Evolutionary conservation across 2,329 filamentous ascomycete species (phyloP).

Genomic region (Didymella exigua): DNA sequence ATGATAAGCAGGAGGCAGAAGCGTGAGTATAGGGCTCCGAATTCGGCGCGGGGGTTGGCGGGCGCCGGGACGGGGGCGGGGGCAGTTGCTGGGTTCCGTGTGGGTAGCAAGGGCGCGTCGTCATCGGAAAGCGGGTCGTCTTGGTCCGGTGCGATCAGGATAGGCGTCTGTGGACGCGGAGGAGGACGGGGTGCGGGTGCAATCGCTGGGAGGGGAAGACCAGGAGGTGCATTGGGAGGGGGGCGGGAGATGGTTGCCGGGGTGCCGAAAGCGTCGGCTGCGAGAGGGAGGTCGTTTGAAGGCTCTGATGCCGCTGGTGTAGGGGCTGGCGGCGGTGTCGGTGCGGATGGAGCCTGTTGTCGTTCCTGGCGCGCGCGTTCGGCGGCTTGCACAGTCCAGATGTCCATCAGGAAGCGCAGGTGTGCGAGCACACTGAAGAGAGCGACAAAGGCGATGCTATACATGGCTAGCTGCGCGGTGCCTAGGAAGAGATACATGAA

Average conservation of each 20-base stretch:
- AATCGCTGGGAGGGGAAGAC: constrained; percentile 54
- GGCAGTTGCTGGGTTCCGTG: constrained; percentile 35
- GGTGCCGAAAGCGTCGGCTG: constrained; percentile 10
- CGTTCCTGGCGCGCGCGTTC: constrained; percentile 53
- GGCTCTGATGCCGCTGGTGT: constrained; percentile 4
- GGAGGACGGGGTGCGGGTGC: constrained; percentile 53
- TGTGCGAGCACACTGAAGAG: constrained; percentile 67
- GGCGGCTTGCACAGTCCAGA: constrained; percentile 67
- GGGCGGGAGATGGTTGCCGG: constrained; percentile 12
- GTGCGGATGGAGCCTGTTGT: constrained; percentile 47
- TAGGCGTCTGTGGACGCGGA: constrained; percentile 55
- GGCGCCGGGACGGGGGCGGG: constrained; percentile 13
- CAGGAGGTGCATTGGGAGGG: constrained; percentile 16
- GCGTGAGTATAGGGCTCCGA: constrained; percentile 64
- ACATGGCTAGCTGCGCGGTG: constrained; percentile 61
- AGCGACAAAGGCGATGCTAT: constrained; percentile 63
- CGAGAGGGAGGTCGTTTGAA: constrained; percentile 17
- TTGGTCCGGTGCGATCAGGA: constrained; percentile 66
- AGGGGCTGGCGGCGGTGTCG: constrained; percentile 25
- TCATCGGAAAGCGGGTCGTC: constrained; percentile 53
- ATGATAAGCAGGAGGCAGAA: constrained; percentile 66
- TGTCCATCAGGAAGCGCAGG: constrained; percentile 69
- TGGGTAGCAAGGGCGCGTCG: constrained; percentile 22
- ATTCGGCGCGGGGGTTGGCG: constrained; percentile 51
- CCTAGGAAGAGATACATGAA: constrained; percentile 59